Evolutionary conservation across 768 basidiomycete genomes (phyloP).

Genomic region (Tricholomella constricta): DNA sequence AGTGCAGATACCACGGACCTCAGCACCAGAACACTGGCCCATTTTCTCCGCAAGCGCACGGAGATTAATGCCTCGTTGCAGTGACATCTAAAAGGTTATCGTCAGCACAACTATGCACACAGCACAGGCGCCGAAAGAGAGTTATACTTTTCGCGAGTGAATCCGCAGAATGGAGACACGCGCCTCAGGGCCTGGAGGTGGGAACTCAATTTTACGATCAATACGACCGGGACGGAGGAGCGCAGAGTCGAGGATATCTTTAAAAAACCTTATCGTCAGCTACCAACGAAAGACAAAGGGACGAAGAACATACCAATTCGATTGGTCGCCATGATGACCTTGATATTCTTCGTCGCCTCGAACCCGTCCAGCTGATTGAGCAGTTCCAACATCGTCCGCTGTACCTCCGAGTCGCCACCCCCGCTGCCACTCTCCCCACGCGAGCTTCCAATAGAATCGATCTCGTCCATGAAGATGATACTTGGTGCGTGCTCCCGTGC

Average conservation of each 20-base stretch:
- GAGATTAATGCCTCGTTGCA: slow-evolving; percentile 97
- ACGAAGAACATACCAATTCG: slow-evolving; percentile 67
- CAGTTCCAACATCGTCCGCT: slow-evolving; percentile 88
- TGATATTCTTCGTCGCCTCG: slow-evolving; percentile 97
- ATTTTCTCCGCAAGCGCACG: slow-evolving; percentile 96
- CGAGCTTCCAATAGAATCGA: slow-evolving; percentile 95
- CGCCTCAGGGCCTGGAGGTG: slow-evolving; percentile 95
- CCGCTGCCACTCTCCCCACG: slow-evolving; percentile 91
- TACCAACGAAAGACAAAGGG: background rate
- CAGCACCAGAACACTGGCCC: slow-evolving; percentile 98
- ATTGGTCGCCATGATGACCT: slow-evolving; percentile 96
- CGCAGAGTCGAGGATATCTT: slow-evolving; percentile 94
- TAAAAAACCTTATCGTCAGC: background rate
- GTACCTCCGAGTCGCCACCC: slow-evolving; percentile 86
- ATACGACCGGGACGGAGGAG: slow-evolving; percentile 93
- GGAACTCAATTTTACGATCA: slow-evolving; percentile 97
- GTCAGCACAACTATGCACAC: background rate
- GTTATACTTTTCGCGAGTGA: slow-evolving; percentile 85
- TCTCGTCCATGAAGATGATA: slow-evolving; percentile 99
- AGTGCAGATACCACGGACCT: slow-evolving; percentile 96
- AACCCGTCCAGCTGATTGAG: slow-evolving; percentile 90
- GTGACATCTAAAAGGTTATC: slow-evolving; percentile 71
- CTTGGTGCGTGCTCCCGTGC: slow-evolving; percentile 95
- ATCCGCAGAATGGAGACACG: slow-evolving; percentile 97
- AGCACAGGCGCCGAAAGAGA: background rate